These are phyloP conservation scores for Fereydounia khargensis DNA, from an alignment of 1,284 basidiomycete species.

Conservation along the genomic window DNA sequence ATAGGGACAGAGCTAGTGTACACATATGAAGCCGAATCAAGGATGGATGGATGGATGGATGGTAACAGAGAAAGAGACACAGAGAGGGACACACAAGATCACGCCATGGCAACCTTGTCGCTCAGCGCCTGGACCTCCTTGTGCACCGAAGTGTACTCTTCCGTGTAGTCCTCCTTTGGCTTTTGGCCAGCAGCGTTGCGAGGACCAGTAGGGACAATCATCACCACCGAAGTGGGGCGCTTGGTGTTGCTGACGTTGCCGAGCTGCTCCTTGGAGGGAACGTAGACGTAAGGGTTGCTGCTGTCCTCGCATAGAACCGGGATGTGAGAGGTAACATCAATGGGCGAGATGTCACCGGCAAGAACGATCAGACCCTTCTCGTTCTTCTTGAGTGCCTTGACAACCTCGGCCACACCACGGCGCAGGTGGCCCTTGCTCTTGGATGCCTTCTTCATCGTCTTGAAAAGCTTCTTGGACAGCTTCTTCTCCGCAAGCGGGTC, in stretches of 20 bases:
- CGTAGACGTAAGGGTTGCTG: slow-evolving; percentile 80
- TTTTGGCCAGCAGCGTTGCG: slow-evolving; percentile 68
- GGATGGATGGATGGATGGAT: too few relatives aligned
- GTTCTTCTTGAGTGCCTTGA: slow-evolving; percentile 53
- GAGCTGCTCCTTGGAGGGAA: slow-evolving; percentile 66
- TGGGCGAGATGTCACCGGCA: slow-evolving; percentile 94
- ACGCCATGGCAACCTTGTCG: too few relatives aligned
- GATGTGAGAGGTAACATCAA: slow-evolving; percentile 96
- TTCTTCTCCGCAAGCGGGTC: slow-evolving; percentile 49
- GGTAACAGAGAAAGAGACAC: too few relatives aligned
- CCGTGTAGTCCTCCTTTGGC: slow-evolving; percentile 74
- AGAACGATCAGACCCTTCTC: slow-evolving; percentile 71
- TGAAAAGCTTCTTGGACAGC: slow-evolving; percentile 55
- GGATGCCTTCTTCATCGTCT: slow-evolving; percentile 56
- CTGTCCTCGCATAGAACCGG: slow-evolving; percentile 93
- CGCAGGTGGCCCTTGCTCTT: slow-evolving; percentile 56
- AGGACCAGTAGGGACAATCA: slow-evolving; percentile 66
- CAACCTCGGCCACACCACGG: slow-evolving; percentile 57
- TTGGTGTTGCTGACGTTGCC: slow-evolving; percentile 95
- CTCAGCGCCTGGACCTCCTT: slow-evolving; percentile 65
- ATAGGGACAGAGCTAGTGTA: too few relatives aligned
- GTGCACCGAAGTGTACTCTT: slow-evolving; percentile 78
- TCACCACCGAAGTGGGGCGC: slow-evolving; percentile 94
- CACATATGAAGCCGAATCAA: too few relatives aligned
- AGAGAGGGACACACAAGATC: too few relatives aligned